Evolutionary conservation across 202 grass and related monocot genomes (phyloP).

Genomic region (Setaria viridis): DNA sequence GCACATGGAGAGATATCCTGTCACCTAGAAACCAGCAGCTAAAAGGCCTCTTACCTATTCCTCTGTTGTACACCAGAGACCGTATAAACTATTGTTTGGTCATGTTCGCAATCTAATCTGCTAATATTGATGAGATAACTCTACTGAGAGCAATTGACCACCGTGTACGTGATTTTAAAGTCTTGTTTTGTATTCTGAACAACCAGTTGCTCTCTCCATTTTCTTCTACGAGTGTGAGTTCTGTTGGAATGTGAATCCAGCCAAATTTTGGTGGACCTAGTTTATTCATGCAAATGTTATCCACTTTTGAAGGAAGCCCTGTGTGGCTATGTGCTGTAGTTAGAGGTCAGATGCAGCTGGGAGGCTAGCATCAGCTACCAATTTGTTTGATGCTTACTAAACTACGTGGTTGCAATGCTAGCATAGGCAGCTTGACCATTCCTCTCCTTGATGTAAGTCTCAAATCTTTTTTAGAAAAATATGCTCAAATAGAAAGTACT

Average conservation of each 20-base stretch:
- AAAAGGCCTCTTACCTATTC: background rate
- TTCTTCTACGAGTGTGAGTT: background rate
- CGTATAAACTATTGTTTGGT: background rate
- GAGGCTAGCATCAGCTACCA: background rate
- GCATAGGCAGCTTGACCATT: slow-evolving; percentile 20
- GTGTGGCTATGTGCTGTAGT: background rate
- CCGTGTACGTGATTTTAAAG: background rate
- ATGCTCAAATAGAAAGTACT: background rate
- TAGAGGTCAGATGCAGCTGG: slow-evolving; percentile 12
- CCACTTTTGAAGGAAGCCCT: slow-evolving; percentile 1
- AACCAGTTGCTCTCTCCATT: background rate
- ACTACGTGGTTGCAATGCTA: background rate
- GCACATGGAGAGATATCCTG: background rate
- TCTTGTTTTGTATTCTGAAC: slow-evolving; percentile 26
- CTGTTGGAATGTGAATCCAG: slow-evolving; percentile 23
- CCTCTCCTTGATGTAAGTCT: slow-evolving; percentile 12
- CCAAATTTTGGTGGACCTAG: slow-evolving; percentile 10
- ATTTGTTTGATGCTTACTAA: slow-evolving; percentile 10
- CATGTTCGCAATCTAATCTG: slow-evolving; percentile 17
- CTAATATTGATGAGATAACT: background rate
- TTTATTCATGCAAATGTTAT: slow-evolving; percentile 30
- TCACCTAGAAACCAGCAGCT: background rate
- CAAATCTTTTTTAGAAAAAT: background rate
- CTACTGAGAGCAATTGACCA: background rate
- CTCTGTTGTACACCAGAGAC: slow-evolving; percentile 8